phyloP scores from a whole-genome alignment of 805 yeast species.

The Hagleromyces aurorensis region DNA sequence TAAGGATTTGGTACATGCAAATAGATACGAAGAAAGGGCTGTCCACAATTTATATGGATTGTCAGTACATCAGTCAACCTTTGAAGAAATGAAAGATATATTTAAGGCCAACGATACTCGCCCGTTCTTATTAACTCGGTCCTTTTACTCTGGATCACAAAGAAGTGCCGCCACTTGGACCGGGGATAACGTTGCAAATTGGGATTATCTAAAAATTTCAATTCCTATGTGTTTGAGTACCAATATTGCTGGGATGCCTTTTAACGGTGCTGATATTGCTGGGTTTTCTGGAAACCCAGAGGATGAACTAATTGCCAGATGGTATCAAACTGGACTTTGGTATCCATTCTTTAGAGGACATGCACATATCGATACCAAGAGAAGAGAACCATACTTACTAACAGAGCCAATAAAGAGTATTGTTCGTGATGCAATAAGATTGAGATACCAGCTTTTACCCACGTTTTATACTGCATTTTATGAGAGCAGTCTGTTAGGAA shows the following conservation, averaged over 20 bases:
- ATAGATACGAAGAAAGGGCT: conserved; percentile 84
- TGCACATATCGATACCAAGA: conserved; percentile 87
- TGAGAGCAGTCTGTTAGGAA: conserved; percentile 50
- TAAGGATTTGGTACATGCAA: conserved; percentile 69
- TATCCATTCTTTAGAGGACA: conserved; percentile 96
- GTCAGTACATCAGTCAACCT: conserved; percentile 74
- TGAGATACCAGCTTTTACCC: conserved; percentile 74
- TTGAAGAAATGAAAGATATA: conserved; percentile 51
- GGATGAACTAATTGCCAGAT: conserved; percentile 70
- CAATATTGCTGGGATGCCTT: conserved; percentile 81
- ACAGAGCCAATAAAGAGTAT: conserved; percentile 63
- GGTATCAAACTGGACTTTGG: conserved; percentile 96
- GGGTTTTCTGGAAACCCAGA: conserved; percentile 92
- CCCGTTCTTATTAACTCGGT: conserved; percentile 82
- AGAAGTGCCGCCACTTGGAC: conserved; percentile 94
- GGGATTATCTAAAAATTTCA: conserved; percentile 78
- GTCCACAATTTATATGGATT: conserved; percentile 82
- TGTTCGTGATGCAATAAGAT: conserved; percentile 60
- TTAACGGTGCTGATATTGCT: conserved; percentile 94
- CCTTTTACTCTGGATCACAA: conserved; percentile 89
- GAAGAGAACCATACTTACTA: conserved; percentile 88
- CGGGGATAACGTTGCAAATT: conserved; percentile 89
- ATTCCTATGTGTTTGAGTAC: conserved; percentile 83
- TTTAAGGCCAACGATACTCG: conserved; percentile 41
- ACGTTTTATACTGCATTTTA: conserved; percentile 72